Base-by-base conservation (phyloP, 2,329 filamentous ascomycete genomes). In the Torrubiella hemipterigena region DNA sequence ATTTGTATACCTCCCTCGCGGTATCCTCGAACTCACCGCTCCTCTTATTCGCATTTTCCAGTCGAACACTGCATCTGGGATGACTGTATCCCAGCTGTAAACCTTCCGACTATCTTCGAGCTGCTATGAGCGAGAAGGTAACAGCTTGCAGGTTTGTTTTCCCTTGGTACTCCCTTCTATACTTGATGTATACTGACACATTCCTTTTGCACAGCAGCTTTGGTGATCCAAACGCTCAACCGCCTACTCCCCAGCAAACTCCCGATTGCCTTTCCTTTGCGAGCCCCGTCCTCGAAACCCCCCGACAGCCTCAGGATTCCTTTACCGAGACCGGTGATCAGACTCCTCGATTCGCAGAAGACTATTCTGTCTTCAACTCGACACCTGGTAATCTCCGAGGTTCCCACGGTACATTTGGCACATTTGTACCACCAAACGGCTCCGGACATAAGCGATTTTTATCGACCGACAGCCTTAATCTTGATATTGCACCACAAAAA, bases 51-150 rank as follows among this genome's bases (percentile, higher is more conserved):
- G n/a, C n/a, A n/a, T n/a, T n/a, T n/a, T n/a, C n/a, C n/a, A n/a
- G n/a, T n/a, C 23, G 23, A 26, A 23, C 17, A 21, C 20, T 17
- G 25, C 17, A 32, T 25, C 27, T 29, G 32, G 35, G 27, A 34
- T 31, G 34, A 22, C 35, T 17, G 13, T 27, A 17, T 28, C 20
- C 29, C 13, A 18, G 20, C 29, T 34, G 17, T 22, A 30, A 31
- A 25, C 16, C 32, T 34, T 31, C 16, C 15, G 4, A 17, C 7
- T 33, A 27, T 34, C 34, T 38, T 36, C 38, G 43, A 55, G 48
- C 43, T 73, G 71, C 67, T 75, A 77, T 77, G 73, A 76, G 62
- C 65, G 67, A 65, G 58, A 66, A 74, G 57, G 64, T 65, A 58
- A 56, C 56, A 51, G 55, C 57, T 56, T 60, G 62, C 51, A 74